Conservation (phyloP, 192 early-diverging fungal genomes). For the Coemansia sp. region DNA sequence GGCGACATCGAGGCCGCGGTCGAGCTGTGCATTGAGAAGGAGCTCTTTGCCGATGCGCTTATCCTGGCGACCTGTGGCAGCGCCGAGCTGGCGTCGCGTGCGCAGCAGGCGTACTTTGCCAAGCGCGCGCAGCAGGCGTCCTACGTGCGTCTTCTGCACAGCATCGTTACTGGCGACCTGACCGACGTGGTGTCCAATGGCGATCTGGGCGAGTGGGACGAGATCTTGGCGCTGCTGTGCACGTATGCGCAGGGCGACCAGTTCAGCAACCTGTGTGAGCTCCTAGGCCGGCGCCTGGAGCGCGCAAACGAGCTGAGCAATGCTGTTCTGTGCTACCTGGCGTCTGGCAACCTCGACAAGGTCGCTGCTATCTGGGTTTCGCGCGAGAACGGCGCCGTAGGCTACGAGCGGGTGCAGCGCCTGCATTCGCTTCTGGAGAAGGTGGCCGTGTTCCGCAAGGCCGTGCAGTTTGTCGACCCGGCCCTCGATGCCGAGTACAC, state of each 20-base stretch:
- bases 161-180: constrained; percentile 77
- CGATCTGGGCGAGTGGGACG: constrained; percentile 84
- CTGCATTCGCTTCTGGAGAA: constrained; percentile 86
- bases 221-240: constrained; percentile 88
- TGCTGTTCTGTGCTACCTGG: constrained; percentile 60
- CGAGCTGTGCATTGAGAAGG: constrained; percentile 74
- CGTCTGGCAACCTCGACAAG: constrained; percentile 56
- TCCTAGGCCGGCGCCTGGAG: constrained; percentile 64
- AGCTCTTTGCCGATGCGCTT: constrained; percentile 82
- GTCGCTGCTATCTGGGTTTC: constrained; percentile 81
- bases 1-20: constrained; percentile 95
- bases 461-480: constrained; percentile 85
- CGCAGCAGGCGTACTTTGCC: constrained; percentile 84
- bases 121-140: constrained; percentile 61
- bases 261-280: constrained; percentile 66
- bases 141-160: constrained; percentile 82
- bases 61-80: constrained; percentile 88
- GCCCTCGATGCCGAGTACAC: constrained; percentile 55
- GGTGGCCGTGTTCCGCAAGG: constrained; percentile 88
- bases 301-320: constrained; percentile 15
- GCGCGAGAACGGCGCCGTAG: constrained; percentile 21
- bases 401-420: constrained; percentile 55
- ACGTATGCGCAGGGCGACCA: constrained; percentile 89
- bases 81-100: constrained; percentile 64
- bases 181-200: constrained; percentile 75